phyloP scores from a whole-genome alignment of 2,329 filamentous ascomycete species.

The Nemania sp. region DNA sequence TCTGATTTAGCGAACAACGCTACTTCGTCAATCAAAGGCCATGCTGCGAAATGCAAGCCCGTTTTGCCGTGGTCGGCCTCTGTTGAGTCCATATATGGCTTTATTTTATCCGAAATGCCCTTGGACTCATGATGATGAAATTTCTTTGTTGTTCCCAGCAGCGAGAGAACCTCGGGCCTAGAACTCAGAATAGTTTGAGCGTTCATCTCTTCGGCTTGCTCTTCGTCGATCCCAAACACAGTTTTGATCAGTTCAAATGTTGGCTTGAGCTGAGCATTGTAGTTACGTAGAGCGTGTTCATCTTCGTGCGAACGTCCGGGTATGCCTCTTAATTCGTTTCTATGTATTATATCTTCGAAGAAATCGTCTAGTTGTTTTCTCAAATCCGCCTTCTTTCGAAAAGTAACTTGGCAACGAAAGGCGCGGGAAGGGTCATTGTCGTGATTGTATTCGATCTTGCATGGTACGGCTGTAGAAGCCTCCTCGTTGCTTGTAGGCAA shows the following conservation, averaged over 20 bases:
- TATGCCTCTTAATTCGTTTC: not conserved
- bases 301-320: slow-evolving; percentile 21
- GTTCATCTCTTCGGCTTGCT: slow-evolving; percentile 25
- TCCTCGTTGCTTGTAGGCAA: slow-evolving; percentile 49
- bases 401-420: slow-evolving; percentile 44
- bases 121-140: slow-evolving; percentile 24
- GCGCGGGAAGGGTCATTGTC: slow-evolving; percentile 27
- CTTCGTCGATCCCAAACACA: slow-evolving; percentile 41
- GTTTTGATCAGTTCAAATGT: slow-evolving; percentile 43
- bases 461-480: slow-evolving; percentile 48
- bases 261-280: not conserved
- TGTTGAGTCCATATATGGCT: slow-evolving; percentile 49
- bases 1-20: slow-evolving; percentile 59
- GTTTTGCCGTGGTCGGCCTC: slow-evolving; percentile 25
- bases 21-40: slow-evolving; percentile 55
- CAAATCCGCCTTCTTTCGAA: slow-evolving; percentile 37
- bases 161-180: slow-evolving; percentile 22
- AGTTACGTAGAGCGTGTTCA: slow-evolving; percentile 32
- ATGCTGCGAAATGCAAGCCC: slow-evolving; percentile 44
- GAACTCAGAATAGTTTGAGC: slow-evolving; percentile 34
- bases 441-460: slow-evolving; percentile 47
- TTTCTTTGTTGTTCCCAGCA: slow-evolving; percentile 23
- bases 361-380: slow-evolving; percentile 35
- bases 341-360: slow-evolving; percentile 30
- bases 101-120: slow-evolving; percentile 37